Percentiles rank a stretch among this genome's conserved stretches.
phyloP scores from a whole-genome alignment of 345 rosid genomes.

The Populus pruinosa region DNA sequence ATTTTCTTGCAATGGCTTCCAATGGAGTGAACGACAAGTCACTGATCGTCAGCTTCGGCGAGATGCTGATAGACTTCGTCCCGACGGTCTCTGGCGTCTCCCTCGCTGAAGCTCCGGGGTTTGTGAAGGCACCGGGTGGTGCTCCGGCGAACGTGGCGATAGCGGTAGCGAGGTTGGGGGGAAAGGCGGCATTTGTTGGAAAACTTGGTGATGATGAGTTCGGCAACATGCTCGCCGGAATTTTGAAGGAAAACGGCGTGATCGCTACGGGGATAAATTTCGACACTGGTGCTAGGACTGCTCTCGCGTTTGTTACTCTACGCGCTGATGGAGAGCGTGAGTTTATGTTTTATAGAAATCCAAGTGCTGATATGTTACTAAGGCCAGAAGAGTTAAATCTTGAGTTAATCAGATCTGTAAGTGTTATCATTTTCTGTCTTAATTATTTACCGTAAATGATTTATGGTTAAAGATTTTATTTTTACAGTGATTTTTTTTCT shows the following conservation, averaged over 20 bases:
- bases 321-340: slow-evolving; percentile 98
- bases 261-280: slow-evolving; percentile 72
- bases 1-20: background rate
- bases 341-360: slow-evolving; percentile 93
- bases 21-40: slow-evolving; percentile 22
- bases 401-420: slow-evolving; percentile 87
- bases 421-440: no score
- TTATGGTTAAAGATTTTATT: no score
- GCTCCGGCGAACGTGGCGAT: slow-evolving; percentile 99
- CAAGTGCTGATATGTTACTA: slow-evolving; percentile 94
- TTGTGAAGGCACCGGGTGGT: slow-evolving; percentile 95
- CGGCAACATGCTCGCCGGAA: slow-evolving; percentile 94
- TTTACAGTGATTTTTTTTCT: slow-evolving; percentile 19
- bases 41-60: slow-evolving; percentile 85
- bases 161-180: slow-evolving; percentile 79
- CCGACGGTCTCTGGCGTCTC: slow-evolving; percentile 94
- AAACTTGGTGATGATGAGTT: slow-evolving; percentile 98
- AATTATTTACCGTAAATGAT: no score
- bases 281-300: slow-evolving; percentile 90
- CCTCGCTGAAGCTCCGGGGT: slow-evolving; percentile 93
- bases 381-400: slow-evolving; percentile 80
- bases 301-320: slow-evolving; percentile 87
- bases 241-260: slow-evolving; percentile 83
- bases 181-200: slow-evolving; percentile 74
- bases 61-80: slow-evolving; percentile 96